These are phyloP conservation scores for Pseudonectria foliicola DNA, from an alignment of 2,329 filamentous ascomycete genomes.

Conservation along the genomic window DNA sequence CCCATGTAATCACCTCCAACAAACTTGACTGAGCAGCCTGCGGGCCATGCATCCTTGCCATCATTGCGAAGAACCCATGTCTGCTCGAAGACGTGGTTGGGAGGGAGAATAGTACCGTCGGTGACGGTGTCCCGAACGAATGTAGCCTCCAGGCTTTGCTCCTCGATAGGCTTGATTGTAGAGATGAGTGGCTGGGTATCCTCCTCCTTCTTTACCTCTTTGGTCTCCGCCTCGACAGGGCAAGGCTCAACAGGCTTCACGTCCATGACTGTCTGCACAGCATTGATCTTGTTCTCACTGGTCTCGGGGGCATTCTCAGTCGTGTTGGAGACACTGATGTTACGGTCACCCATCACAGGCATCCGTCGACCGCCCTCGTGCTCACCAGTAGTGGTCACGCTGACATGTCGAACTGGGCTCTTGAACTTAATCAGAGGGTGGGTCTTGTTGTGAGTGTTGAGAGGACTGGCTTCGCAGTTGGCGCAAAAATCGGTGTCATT, in stretches of 20 bases:
- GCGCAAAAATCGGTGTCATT: constrained; percentile 93
- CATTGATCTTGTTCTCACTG: constrained; percentile 40
- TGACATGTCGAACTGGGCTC: constrained; percentile 82
- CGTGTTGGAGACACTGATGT: constrained; percentile 37
- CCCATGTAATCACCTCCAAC: constrained; percentile 97
- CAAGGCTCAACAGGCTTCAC: constrained; percentile 55
- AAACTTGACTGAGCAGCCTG: constrained; percentile 83
- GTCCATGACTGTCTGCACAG: constrained; percentile 66
- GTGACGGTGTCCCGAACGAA: constrained; percentile 73
- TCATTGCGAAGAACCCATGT: constrained; percentile 88
- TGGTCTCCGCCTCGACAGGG: constrained; percentile 7
- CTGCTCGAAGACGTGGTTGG: constrained; percentile 74
- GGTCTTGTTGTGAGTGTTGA: constrained; percentile 84
- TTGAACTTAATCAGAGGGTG: constrained; percentile 97
- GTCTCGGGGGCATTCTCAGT: constrained; percentile 37
- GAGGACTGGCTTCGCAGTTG: constrained; percentile 82
- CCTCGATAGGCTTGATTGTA: constrained; percentile 7
- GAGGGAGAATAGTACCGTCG: constrained; percentile 67
- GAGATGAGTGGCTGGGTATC: constrained; percentile 1
- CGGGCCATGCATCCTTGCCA: constrained; percentile 73
- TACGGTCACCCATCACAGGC: constrained; percentile 63
- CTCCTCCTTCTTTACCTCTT: constrained; percentile 11
- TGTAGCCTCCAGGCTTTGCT: constrained; percentile 39
- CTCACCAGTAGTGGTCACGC: constrained; percentile 77
- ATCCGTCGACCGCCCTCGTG: constrained; percentile 59